A percentile compares a stretch with the other conserved stretches of the same genome.
phyloP scores from a whole-genome alignment of 345 rosid species.

The Populus alba region DNA sequence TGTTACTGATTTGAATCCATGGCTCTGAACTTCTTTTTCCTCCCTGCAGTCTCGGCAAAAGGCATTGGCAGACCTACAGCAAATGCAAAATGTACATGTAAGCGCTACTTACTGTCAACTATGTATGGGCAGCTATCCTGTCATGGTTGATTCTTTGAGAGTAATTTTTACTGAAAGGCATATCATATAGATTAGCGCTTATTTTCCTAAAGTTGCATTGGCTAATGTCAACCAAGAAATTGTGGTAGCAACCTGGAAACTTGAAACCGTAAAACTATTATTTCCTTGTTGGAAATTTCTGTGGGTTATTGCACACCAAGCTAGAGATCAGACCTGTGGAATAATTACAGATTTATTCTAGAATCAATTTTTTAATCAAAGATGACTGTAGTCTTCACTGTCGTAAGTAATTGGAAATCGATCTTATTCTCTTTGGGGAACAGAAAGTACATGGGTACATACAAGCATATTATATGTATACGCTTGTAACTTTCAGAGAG shows the following conservation, averaged over 20 bases:
- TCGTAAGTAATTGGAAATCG: neutral
- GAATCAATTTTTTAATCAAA: neutral
- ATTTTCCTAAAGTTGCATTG: neutral
- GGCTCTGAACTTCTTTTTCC: conserved; percentile 8
- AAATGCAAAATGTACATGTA: conserved; percentile 77
- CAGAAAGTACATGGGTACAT: neutral
- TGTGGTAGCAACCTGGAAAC: neutral
- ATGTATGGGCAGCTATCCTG: conserved; percentile 12
- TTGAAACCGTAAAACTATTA: neutral
- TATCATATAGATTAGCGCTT: neutral
- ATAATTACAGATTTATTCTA: neutral
- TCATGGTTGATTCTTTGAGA: neutral
- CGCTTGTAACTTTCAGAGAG: neutral
- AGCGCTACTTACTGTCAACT: conserved; percentile 26
- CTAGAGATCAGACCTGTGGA: neutral
- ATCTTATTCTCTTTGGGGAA: neutral
- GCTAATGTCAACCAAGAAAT: neutral
- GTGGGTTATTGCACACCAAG: neutral
- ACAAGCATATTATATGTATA: neutral
- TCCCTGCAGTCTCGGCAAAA: conserved; percentile 82
- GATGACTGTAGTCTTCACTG: neutral
- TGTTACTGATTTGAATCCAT: neutral
- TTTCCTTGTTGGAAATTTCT: neutral
- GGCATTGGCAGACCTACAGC: conserved; percentile 70
- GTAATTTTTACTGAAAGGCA: neutral